Evolutionary conservation across 768 basidiomycete genomes (phyloP).

Genomic region (Xanthoconium purpureum): DNA sequence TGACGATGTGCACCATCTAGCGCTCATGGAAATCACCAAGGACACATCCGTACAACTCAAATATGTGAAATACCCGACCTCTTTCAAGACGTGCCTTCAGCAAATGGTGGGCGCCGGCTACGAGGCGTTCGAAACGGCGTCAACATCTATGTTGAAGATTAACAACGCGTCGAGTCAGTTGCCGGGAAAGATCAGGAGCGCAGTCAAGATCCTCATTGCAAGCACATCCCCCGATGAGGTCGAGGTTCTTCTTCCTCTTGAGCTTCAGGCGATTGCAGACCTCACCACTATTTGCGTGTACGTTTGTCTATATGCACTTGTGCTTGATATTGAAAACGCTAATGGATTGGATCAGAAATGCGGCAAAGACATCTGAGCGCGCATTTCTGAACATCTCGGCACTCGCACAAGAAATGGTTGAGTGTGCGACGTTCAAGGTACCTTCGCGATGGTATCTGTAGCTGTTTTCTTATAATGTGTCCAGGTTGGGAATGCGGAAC

Average conservation of each 20-base stretch:
- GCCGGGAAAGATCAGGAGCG: slow-evolving; percentile 15
- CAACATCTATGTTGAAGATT: slow-evolving; percentile 18
- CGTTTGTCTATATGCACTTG: not conserved
- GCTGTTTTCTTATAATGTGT: too few species aligned
- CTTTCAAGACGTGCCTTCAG: slow-evolving; percentile 22
- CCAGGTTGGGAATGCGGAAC: slow-evolving; percentile 3
- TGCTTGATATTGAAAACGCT: not conserved
- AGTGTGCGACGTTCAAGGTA: slow-evolving; percentile 19
- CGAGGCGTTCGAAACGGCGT: slow-evolving; percentile 18
- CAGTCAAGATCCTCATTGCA: slow-evolving; percentile 12
- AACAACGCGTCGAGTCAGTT: slow-evolving; percentile 19
- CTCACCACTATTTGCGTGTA: slow-evolving; percentile 18
- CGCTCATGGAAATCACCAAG: slow-evolving; percentile 8
- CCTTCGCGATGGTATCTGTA: too few species aligned
- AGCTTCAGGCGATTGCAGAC: slow-evolving; percentile 18
- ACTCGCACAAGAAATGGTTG: slow-evolving; percentile 18
- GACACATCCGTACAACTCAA: not conserved
- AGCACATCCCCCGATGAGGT: slow-evolving; percentile 7
- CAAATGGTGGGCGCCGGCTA: slow-evolving; percentile 23
- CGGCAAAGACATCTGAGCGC: slow-evolving; percentile 13
- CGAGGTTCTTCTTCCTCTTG: slow-evolving; percentile 12
- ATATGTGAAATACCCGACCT: slow-evolving; percentile 17
- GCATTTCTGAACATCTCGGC: slow-evolving; percentile 14
- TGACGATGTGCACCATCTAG: not conserved
- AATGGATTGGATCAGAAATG: slow-evolving; percentile 1